A percentile compares a stretch with the other conserved stretches of the same genome.
Conservation (phyloP, 2,329 filamentous ascomycete genomes). For the Camillea tinctor region DNA sequence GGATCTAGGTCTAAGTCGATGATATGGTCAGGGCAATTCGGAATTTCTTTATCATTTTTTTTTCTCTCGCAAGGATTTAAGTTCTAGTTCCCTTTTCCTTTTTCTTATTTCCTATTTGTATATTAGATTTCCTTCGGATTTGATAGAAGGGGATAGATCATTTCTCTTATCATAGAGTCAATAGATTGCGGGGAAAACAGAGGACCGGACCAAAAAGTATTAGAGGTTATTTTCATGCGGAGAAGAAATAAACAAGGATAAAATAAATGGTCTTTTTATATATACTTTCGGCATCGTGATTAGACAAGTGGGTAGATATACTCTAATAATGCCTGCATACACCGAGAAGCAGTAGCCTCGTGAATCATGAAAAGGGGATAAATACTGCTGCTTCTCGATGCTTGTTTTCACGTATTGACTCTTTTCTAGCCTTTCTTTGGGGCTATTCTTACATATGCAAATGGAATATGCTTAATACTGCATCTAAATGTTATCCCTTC, state of each 20-base stretch:
- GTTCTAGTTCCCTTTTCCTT: not conserved
- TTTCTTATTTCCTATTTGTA: not conserved
- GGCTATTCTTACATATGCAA: constrained; percentile 32
- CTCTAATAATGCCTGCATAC: not conserved
- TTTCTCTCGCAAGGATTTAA: not conserved
- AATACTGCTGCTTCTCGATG: constrained; percentile 2
- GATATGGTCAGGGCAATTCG: not conserved
- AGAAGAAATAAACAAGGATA: too few species aligned
- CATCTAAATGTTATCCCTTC: constrained; percentile 13
- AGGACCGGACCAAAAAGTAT: not conserved
- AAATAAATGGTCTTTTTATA: not conserved
- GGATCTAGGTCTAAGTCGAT: not conserved
- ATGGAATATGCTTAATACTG: constrained; percentile 17
- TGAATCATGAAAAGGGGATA: not conserved
- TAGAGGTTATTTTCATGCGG: not conserved
- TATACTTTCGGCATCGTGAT: not conserved
- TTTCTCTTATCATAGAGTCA: not conserved
- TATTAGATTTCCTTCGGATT: not conserved
- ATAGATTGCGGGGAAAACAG: too few species aligned
- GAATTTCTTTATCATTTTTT: not conserved
- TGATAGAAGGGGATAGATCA: too few species aligned
- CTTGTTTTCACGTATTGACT: constrained; percentile 10
- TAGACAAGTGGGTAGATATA: too few species aligned
- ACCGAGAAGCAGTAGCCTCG: constrained; percentile 5
- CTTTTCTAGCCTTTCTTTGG: constrained; percentile 2